These are phyloP conservation scores for Monilinia aucupariae DNA, from an alignment of 2,329 filamentous ascomycete genomes.

Conservation along the genomic window DNA sequence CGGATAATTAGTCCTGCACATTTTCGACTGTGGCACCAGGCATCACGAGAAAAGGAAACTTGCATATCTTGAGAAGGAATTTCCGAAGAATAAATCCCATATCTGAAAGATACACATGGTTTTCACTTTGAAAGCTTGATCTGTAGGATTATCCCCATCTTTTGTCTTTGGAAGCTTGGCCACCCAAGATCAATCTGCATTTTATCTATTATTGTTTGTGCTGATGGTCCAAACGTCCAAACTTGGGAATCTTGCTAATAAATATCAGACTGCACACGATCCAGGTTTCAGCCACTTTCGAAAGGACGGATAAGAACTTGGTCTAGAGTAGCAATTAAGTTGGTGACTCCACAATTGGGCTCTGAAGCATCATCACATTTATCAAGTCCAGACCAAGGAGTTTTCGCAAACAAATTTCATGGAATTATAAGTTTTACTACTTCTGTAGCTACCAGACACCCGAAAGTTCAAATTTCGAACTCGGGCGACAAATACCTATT, in stretches of 20 bases:
- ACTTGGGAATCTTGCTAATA: constrained; percentile 22
- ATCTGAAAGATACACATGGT: constrained; percentile 8
- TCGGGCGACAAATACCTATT: background rate
- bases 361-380: background rate
- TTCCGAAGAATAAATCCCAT: constrained; percentile 2
- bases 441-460: constrained; percentile 17
- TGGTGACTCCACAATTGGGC: background rate
- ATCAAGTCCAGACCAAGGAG: background rate
- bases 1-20: constrained; percentile 24
- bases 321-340: background rate
- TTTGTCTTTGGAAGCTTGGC: background rate
- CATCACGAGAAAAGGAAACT: constrained; percentile 18
- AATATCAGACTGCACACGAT: constrained; percentile 30
- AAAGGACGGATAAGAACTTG: background rate
- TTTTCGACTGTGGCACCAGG: constrained; percentile 18
- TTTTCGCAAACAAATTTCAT: constrained; percentile 1
- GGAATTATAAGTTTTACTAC: background rate
- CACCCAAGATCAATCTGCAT: background rate
- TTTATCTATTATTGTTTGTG: constrained; percentile 20
- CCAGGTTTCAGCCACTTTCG: constrained; percentile 26
- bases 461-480: background rate
- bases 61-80: constrained; percentile 22
- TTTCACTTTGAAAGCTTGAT: constrained; percentile 9
- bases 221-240: constrained; percentile 23
- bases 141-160: constrained; percentile 17